Conservation (phyloP, 495 filamentous ascomycete genomes). For the Amorphotheca resinae region DNA sequence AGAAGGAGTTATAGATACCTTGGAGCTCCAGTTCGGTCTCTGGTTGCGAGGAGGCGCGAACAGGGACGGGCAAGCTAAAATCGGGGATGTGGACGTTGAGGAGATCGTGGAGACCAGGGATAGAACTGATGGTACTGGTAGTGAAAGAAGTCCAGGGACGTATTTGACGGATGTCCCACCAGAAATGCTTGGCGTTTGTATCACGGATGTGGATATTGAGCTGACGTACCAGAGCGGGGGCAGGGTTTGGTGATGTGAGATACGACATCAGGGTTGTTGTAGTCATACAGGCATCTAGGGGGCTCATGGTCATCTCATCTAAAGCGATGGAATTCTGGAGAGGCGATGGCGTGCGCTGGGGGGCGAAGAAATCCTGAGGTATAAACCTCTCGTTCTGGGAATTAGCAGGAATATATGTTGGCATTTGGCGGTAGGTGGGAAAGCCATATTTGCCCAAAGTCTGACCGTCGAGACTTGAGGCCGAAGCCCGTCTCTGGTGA, state of each 20-base stretch:
- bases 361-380: constrained; percentile 28
- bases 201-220: constrained; percentile 58
- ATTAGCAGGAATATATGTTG: constrained; percentile 45
- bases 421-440: constrained; percentile 69
- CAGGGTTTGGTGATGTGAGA: constrained; percentile 65
- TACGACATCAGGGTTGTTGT: constrained; percentile 70
- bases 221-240: constrained; percentile 69
- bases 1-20: constrained; percentile 43
- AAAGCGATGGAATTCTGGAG: constrained; percentile 21
- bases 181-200: constrained; percentile 67
- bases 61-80: constrained; percentile 45
- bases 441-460: constrained; percentile 59
- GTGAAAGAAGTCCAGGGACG: constrained; percentile 72
- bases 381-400: constrained; percentile 35
- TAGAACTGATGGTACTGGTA: constrained; percentile 54
- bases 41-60: constrained; percentile 45
- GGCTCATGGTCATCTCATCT: constrained; percentile 18
- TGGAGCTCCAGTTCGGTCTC: constrained; percentile 63
- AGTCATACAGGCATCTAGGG: constrained; percentile 35
- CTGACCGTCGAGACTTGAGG: constrained; percentile 54
- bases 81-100: constrained; percentile 56
- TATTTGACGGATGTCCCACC: constrained; percentile 89
- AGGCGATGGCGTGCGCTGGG: constrained; percentile 25
- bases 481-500: constrained; percentile 51
- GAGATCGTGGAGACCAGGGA: constrained; percentile 60